Evolutionary conservation across 768 basidiomycete genomes (phyloP).

Genomic region (Crassisporium funariophilum): DNA sequence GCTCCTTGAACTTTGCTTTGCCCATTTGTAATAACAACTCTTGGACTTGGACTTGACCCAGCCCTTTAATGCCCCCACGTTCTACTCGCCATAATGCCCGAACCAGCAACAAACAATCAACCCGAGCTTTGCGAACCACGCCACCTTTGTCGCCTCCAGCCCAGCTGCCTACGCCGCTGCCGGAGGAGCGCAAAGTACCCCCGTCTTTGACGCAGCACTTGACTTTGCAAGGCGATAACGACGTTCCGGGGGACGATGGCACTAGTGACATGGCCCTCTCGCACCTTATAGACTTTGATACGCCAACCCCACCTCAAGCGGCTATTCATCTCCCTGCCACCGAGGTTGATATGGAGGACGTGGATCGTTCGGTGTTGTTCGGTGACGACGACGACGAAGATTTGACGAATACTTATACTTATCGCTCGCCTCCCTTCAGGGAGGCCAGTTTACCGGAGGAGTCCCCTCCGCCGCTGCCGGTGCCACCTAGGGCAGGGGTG

Average conservation of each 20-base stretch:
- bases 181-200: slow-evolving; percentile 15
- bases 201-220: slow-evolving; percentile 3
- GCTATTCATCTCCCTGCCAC: background rate
- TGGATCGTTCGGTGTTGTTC: background rate
- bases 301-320: background rate
- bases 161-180: slow-evolving; percentile 31
- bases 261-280: background rate
- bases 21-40: background rate
- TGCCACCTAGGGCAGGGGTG: slow-evolving; percentile 18
- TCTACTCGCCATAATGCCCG: slow-evolving; percentile 8
- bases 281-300: slow-evolving; percentile 24
- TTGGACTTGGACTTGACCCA: background rate
- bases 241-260: slow-evolving; percentile 5
- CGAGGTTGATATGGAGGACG: too few relatives aligned
- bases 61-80: slow-evolving; percentile 12
- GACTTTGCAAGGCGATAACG: slow-evolving; percentile 1
- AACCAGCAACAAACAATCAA: background rate
- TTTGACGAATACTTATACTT: background rate
- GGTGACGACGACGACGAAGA: slow-evolving; percentile 4
- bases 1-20: slow-evolving; percentile 2
- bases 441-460: slow-evolving; percentile 24
- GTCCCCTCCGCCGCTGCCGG: slow-evolving; percentile 26
- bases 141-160: slow-evolving; percentile 21
- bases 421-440: slow-evolving; percentile 32
- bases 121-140: background rate